phyloP scores from a whole-genome alignment of 1,284 basidiomycete genomes.

The Leccinum fuscescens region DNA sequence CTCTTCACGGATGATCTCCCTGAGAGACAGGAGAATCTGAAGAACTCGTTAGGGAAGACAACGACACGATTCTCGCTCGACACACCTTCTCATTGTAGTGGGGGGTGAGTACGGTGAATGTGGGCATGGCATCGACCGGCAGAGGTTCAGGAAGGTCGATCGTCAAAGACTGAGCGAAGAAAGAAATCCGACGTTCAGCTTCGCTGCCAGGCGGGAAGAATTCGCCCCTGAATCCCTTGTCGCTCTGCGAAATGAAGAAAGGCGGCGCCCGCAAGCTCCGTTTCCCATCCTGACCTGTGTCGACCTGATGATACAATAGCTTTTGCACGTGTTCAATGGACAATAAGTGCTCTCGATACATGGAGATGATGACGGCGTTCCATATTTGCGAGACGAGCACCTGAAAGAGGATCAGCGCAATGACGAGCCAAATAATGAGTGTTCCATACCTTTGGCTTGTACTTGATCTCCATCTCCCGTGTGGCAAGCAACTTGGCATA shows the following conservation, averaged over 20 bases:
- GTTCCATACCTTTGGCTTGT: constrained; percentile 84
- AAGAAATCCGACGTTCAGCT: constrained; percentile 92
- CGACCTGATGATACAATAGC: constrained; percentile 91
- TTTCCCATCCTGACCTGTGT: constrained; percentile 78
- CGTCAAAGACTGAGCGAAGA: constrained; percentile 93
- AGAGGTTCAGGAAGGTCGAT: constrained; percentile 87
- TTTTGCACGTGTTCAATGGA: constrained; percentile 96
- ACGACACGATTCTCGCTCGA: background rate
- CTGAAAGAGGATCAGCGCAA: constrained; percentile 38
- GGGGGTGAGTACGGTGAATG: constrained; percentile 92
- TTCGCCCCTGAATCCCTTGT: constrained; percentile 81
- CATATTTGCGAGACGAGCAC: constrained; percentile 96
- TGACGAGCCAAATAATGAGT: background rate
- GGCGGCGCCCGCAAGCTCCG: constrained; percentile 88
- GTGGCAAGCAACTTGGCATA: constrained; percentile 92
- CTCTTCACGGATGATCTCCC: constrained; percentile 96
- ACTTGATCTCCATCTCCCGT: constrained; percentile 91
- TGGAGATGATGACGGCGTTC: constrained; percentile 99
- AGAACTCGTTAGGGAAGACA: constrained; percentile 11
- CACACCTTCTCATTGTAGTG: constrained; percentile 92
- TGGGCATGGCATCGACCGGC: constrained; percentile 95
- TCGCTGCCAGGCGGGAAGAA: constrained; percentile 93
- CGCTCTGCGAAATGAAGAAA: constrained; percentile 91
- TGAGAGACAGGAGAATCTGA: constrained; percentile 84
- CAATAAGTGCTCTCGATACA: constrained; percentile 96